A percentile compares a stretch with the other conserved stretches of the same genome.
These are phyloP conservation scores for Friedmanniomyces endolithicus DNA, from an alignment of 495 filamentous ascomycete genomes.

Conservation along the genomic window DNA sequence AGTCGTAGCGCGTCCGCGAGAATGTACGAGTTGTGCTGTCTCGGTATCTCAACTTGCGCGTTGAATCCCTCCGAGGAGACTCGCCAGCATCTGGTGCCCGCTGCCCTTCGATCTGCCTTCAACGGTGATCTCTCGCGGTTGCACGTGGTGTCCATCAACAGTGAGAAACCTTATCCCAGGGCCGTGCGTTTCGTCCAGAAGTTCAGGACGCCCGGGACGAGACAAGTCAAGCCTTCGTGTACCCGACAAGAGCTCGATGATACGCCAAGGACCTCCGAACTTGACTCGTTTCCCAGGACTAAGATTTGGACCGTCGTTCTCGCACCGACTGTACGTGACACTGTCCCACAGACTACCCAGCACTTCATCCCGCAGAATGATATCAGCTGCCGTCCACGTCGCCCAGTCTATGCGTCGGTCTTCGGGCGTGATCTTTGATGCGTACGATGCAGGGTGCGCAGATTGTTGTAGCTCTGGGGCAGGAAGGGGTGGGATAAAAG, in stretches of 20 bases:
- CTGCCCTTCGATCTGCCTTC: background rate
- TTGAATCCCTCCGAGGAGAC: background rate
- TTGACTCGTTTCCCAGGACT: constrained; percentile 4
- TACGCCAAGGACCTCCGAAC: constrained; percentile 13
- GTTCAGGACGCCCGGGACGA: background rate
- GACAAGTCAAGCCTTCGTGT: background rate
- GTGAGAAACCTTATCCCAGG: background rate
- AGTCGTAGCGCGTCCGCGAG: background rate
- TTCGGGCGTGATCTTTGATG: constrained; percentile 41
- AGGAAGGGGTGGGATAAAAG: constrained; percentile 53
- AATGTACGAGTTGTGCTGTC: background rate
- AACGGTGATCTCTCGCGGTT: background rate
- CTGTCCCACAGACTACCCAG: constrained; percentile 45
- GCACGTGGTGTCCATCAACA: background rate
- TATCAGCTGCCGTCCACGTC: constrained; percentile 36
- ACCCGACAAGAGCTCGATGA: background rate
- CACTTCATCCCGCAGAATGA: constrained; percentile 38
- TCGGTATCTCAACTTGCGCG: background rate
- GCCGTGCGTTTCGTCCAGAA: background rate
- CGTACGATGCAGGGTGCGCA: constrained; percentile 22
- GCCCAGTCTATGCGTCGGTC: constrained; percentile 44
- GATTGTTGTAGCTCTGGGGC: constrained; percentile 15
- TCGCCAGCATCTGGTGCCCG: background rate
- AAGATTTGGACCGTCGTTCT: background rate
- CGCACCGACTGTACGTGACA: constrained; percentile 1